A percentile compares a stretch with the other conserved stretches of the same genome.
phyloP scores from a whole-genome alignment of 1,139 yeast species.

The Arxiozyma bovina region DNA sequence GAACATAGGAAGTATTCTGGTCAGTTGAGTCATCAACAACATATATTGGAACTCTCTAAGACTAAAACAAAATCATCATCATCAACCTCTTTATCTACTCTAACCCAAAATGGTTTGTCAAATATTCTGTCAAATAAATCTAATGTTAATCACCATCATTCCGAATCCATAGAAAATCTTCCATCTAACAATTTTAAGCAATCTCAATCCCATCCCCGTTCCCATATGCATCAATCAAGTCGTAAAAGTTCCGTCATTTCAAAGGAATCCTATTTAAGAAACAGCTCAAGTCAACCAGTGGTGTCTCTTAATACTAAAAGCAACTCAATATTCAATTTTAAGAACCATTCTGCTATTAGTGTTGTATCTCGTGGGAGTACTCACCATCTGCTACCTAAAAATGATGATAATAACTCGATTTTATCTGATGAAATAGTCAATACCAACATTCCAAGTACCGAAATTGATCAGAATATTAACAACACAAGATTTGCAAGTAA shows the following conservation, averaged over 20 bases:
- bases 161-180: neutral
- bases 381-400: neutral
- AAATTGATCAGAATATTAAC: neutral
- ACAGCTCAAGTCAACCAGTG: conserved; percentile 5
- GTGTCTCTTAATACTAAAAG: neutral
- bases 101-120: neutral
- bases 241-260: conserved; percentile 6
- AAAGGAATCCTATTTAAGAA: conserved; percentile 1
- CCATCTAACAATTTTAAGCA: neutral
- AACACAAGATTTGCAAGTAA: neutral
- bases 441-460: neutral
- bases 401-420: neutral
- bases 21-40: neutral
- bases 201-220: neutral
- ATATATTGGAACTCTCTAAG: neutral
- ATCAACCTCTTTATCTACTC: neutral
- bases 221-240: neutral
- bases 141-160: neutral
- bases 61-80: neutral
- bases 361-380: neutral
- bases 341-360: neutral
- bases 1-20: neutral
- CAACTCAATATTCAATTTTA: neutral
- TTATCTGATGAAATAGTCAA: neutral
- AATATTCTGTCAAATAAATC: neutral